Percentiles rank a stretch among this genome's conserved stretches.
phyloP scores from a whole-genome alignment of 2,329 filamentous ascomycete genomes.

The Venturiaceae sp. region DNA sequence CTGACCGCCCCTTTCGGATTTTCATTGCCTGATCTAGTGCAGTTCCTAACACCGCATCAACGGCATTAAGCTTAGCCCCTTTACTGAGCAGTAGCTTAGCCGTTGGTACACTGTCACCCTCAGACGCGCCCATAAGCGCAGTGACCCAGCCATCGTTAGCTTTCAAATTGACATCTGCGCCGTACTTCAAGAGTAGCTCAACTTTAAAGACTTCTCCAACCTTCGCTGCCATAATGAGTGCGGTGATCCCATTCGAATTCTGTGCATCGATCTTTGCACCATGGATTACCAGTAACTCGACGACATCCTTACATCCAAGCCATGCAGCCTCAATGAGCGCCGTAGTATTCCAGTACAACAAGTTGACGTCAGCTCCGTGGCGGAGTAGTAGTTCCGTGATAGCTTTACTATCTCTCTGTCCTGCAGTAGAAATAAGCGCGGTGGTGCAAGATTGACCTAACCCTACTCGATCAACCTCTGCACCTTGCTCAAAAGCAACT shows the following conservation, averaged over 20 bases:
- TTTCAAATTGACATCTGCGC: neutral
- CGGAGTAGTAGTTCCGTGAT: neutral
- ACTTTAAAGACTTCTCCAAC: neutral
- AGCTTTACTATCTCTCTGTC: neutral
- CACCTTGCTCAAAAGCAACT: neutral
- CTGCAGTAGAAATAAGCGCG: neutral
- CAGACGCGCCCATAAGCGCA: too few species aligned
- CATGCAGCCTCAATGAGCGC: neutral
- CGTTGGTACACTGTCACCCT: too few species aligned
- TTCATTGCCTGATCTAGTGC: neutral
- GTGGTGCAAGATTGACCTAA: neutral
- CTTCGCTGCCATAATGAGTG: neutral
- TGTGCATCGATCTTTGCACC: neutral
- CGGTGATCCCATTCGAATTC: neutral
- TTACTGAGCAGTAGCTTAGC: too few species aligned
- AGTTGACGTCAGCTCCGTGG: neutral
- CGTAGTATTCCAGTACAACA: neutral
- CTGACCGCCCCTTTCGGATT: neutral
- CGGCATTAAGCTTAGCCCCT: too few species aligned
- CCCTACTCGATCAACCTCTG: neutral
- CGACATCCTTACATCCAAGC: neutral
- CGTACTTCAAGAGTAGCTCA: neutral
- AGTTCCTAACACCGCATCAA: too few species aligned
- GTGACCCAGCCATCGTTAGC: neutral
- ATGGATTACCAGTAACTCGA: neutral